Base-by-base conservation (phyloP, 352 stramenopile genomes). In the Salisapilia sapeloensis region DNA sequence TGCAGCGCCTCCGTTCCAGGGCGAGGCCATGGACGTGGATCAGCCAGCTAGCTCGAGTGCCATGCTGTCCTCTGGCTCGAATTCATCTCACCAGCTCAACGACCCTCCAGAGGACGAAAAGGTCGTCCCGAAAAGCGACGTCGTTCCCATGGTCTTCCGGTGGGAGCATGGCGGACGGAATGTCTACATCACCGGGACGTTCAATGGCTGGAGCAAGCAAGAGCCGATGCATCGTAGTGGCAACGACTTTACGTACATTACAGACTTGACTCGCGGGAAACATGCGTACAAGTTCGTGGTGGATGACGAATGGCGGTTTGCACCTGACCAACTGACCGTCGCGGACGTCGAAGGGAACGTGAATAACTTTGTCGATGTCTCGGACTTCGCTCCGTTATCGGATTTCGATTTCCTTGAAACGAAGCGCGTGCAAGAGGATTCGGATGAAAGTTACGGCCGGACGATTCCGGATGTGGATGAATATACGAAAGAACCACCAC, bases 241-340 rank as follows among this genome's bases (percentile, higher is more conserved):
- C 39, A 99, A 99, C 47, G 95, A 99, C 56, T 99, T 99, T 51
- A 98, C 93, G 26, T 99, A 99, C 66, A 98, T 99, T 58, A 92
- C 96, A 45, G 97, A 98, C 57, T 70, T 99, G 22, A 85, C 74
- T 35, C 63, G 72, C 7, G 94, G 93, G 4, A 99, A 98, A 52
- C 94, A 99, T 62, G 94, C 94, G 40, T 99, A 98, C 63, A 99
- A 99, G 72, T 99, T 99, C 52, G 96, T 99, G 38, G 95, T 99
- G 17, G 95, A 99, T 50, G 94, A 99, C 44, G 94, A 99, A 60
- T 99, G 95, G 95, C 75, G 94, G 19, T 96, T 94, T 37, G 80
- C 85, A 11, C 84, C 85, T 3, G 78, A 93, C 30, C 74, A 90
- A 49, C 92, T 96, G 24, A 99, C 94, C 3, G 93, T 99, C 19